Base-by-base conservation (phyloP, 75 land plant genomes). In the Selaginella tamariscina region DNA sequence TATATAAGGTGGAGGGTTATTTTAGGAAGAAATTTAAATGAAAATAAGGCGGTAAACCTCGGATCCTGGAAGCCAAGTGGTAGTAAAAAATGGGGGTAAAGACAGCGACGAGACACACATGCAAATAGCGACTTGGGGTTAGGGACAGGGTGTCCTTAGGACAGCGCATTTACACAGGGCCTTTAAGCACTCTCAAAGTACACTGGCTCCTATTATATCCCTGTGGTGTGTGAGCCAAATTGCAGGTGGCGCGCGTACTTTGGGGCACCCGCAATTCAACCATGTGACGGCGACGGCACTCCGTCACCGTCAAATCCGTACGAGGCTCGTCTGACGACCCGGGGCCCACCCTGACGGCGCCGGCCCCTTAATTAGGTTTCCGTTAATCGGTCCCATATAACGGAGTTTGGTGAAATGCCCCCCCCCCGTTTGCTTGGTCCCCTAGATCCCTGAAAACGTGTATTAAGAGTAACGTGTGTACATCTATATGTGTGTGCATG, bases 241-340 rank as follows among this genome's bases (percentile, higher is more conserved):
- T 39, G 49, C 49, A 39, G 49, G 49, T 39, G 49, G 49, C 49
- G 11, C 49, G 49, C 49, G 49, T 39, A 39, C 49, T 39, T 39
- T 39, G 49, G 49, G 49, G 49, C 49, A 39, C 49, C 49, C 49
- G 49, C 49, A 39, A 39, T 39, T 39, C 49, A 39, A 39, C 49
- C 49, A 39, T 39, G 49, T 39, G 49, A 39, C 49, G 49, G 49
- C 15, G 49, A 39, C 49, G 49, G 49, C 49, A 39, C 49, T 39
- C 49, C 49, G 49, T 39, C 49, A 39, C 49, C 49, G 49, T 39
- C 49, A 39, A 5, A 5, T 5, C 49, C 49, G 49, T 39, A 39
- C 49, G 49, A 39, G 49, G 49, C 49, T 39, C 49, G 49, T 39
- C 49, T 5, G 49, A 5, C 11, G 49, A 5, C 49, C 49, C 49